Base-by-base conservation (phyloP, 495 filamentous ascomycete genomes). In the Penicillium lagena region DNA sequence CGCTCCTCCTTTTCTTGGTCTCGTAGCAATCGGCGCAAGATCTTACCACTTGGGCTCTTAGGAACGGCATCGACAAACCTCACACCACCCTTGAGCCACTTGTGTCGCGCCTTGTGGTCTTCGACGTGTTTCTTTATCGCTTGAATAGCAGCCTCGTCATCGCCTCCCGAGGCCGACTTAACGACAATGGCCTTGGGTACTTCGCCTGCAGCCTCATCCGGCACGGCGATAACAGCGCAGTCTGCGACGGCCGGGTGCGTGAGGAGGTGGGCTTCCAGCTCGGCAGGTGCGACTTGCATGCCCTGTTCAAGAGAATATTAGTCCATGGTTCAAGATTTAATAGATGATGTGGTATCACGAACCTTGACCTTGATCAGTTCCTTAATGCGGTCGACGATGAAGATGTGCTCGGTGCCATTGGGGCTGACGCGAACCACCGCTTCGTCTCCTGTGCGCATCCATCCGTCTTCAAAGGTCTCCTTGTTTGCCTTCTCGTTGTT, bases 311-410 rank as follows among this genome's bases (percentile, higher is more conserved):
- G 39, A 33, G 9, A 35, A 41, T 17, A 40, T 17, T 33, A 30
- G 36, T 11, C 41, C 32, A 1, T 31, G 37, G 12, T 5, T 28
- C 11, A 7, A 2, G 28, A 35, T n/a, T 32, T 0, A n/a, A 30
- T 8, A 17, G n/a, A 1, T 29, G 41, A 28, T 40, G 7, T n/a
- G 10, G 9, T 2, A 27, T 12, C 1, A 54, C 75, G 34, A 63
- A 88, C 87, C 79, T 94, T 95, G 54, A 89, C 85, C 65, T 96
- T 96, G 68, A 96, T 94, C 42, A 96, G 68, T 64, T 96, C 90
- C 72, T 96, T 96, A 55, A 96, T 83, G 2, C 90, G 79, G 58
- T 96, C 90, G 3, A 90, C 85, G 35, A 96, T 86, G 50, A 83
- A 82, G 30, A 94, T 50, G 56, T 96, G 90, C 60, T 95, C 87